phyloP scores from a whole-genome alignment of 495 filamentous ascomycete species.

The Aspergillus bertholletiae region DNA sequence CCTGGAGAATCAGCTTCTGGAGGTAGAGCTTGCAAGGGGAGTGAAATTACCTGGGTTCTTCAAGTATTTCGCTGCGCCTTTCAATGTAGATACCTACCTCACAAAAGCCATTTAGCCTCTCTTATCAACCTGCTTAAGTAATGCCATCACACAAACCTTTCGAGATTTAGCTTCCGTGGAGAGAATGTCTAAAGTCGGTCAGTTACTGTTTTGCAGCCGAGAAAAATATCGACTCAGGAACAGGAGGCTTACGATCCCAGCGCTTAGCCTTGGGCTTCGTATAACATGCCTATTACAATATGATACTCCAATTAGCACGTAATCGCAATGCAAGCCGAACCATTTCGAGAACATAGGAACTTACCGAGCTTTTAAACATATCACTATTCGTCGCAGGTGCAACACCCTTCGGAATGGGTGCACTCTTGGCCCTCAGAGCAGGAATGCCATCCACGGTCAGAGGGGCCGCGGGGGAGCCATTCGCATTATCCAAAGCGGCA shows the following conservation, averaged over 20 bases:
- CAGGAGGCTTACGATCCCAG: conserved; percentile 70
- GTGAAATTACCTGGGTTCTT: conserved; percentile 56
- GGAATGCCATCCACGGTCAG: conserved; percentile 69
- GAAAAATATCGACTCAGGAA: background rate
- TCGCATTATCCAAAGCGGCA: conserved; percentile 35
- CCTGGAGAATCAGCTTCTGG: conserved; percentile 23
- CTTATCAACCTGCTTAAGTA: background rate
- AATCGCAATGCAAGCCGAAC: background rate
- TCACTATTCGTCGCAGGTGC: conserved; percentile 76
- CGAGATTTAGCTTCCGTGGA: conserved; percentile 40
- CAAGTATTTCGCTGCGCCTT: conserved; percentile 72
- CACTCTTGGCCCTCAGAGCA: conserved; percentile 63
- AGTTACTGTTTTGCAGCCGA: background rate
- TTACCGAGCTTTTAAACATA: conserved; percentile 75
- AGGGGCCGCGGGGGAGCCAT: conserved; percentile 43
- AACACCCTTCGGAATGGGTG: conserved; percentile 65
- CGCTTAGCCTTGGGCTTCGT: conserved; percentile 76
- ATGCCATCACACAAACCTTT: conserved; percentile 21
- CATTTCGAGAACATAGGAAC: conserved; percentile 9
- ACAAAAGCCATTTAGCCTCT: conserved; percentile 9
- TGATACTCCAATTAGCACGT: conserved; percentile 1
- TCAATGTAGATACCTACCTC: conserved; percentile 60
- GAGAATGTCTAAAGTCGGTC: conserved; percentile 25
- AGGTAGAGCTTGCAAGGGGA: background rate
- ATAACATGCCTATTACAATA: conserved; percentile 35